Base-by-base conservation (phyloP, 805 yeast species). In the Sugiyamaella marilandica region DNA sequence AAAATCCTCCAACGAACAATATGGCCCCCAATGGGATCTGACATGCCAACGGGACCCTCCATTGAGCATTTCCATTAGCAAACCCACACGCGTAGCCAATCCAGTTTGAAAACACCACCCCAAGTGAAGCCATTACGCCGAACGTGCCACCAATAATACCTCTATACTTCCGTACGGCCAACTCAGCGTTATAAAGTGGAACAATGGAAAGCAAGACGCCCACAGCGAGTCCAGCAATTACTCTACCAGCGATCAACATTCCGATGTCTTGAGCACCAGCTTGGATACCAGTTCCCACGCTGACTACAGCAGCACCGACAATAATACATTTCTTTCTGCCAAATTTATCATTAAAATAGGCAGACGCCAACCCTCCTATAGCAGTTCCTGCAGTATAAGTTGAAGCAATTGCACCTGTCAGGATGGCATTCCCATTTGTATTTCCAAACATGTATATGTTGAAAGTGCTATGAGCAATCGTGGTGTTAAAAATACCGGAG, bases 21-120 rank as follows among this genome's bases (percentile, higher is more conserved):
- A 87, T 84, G 33, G 84, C 65, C 51, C 83, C 64, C 45, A 83
- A 69, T 53, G 84, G 34, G 61, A 82, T 74, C 67, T 84, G 90
- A 64, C 83, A 72, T 0, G 84, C 82, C 55, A 84, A 74, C 13
- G 89, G 87, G 63, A 84, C 74, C 71, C 90, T 79, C 87, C 89
- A 84, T 18, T 82, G 72, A 37, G 74, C 66, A 10, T 39, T 16
- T n/a, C 43, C 43, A 16, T 5, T n/a, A 9, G 43, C 43, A 10
- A 39, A 39, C 19, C 47, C 36, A 18, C 49, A 31, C 13, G 14
- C 37, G 10, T 32, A 41, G 14, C 51, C 51, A 35, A 47, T 39
- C 51, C 51, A 47, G 19, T 41, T 47, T 5, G 51, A 47, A 11
- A 47, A 21, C 37, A 31, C 14, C 5, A 37, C 33, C 21, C 51